Evolutionary conservation across 352 stramenopile species (phyloP), one percentile per base, ranked within the genome.

Genomic region (Aphanomyces cochlioides): DNA sequence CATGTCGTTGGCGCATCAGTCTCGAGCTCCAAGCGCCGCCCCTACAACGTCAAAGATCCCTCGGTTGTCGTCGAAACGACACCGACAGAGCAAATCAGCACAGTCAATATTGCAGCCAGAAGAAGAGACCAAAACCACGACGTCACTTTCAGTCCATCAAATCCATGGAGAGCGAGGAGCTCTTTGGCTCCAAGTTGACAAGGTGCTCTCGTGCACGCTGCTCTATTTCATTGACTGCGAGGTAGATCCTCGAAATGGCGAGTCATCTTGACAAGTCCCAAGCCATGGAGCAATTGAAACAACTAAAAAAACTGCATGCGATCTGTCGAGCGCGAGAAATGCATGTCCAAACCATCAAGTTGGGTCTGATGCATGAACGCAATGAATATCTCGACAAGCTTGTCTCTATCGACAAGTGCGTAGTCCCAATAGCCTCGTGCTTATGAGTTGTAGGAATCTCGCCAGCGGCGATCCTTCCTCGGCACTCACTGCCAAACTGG

Each of bases 291-390:
- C 19, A 45, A 4, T 47, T 17, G 34, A 41, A 64, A 37, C 60
- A 67, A 15, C 60, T 67, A 7, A 28, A 80, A 47, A 74, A 82
- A 19, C 76, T 90, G 12, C 83, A 88, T 47, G 70, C 78, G 13
- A 76, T 89, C 58, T 89, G 80, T 79, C 82, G 89, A 50, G 78
- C 86, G 72, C 79, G 83, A 47, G 83, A 90, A 67, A 81, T 74
- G 2, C 81, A 89, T 66, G 58, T 87, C 43, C 79, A 77, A 12
- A 85, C 81, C 12, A 74, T 89, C 17, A 82, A 90, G 63, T 45
- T 90, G 57, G 74, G 77, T 47, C 73, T 85, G 34, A 59, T 88
- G 54, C 76, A 80, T 13, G 78, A 85, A 66, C 65, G 67, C 53
- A 67, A 58, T n/a, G 36, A 28, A 13, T 66, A 66, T 19, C 12